Base-by-base conservation (phyloP, 306 rosid genomes). In the Quercus bicolor region DNA sequence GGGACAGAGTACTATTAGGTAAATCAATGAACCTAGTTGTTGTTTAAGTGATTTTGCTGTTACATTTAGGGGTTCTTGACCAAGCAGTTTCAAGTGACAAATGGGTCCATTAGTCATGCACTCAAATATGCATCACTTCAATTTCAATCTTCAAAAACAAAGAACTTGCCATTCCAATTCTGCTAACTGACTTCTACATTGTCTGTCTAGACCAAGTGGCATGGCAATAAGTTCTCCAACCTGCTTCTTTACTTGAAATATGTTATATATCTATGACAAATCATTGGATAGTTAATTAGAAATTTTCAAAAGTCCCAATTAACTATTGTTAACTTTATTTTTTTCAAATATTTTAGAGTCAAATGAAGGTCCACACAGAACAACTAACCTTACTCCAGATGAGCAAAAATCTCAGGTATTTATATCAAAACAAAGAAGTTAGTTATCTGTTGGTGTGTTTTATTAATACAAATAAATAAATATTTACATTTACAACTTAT, bases 331-430 rank as follows among this genome's bases (percentile, higher is more conserved):
- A 40, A 7, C 45, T 40, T 40, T 40, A 40, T 40, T 37, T 40
- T 37, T 40, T 48, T 53, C 81, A 72, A 34, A 72, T 43, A 73
- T 51, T 24, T 77, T 70, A 93, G 98, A 89, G 86, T 83, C 92
- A 31, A 95, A 95, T 79, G 81, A 89, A 6, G 99, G 99, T 72
- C 97, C 99, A 6, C 96, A 93, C 79, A 86, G 99, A 85, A 64
- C 2, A 31, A 57, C 79, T 79, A 80, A 40, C 3, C 91, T 95
- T 66, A 89, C 2, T 80, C 65, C 84, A 77, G 79, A 85, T 5
- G 99, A 95, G 89, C 81, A 93, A 89, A 90, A 75, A 85, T 81
- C 98, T 59, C 98, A 95, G 99, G 98, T 92, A 86, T 73, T 56
- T 72, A 51, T 72, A 75, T 55, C 45, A 48, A 53, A 19, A 34